These are phyloP conservation scores for Eryngium alpinum DNA, from an alignment of 140 eudicot genomes.

Conservation along the genomic window DNA sequence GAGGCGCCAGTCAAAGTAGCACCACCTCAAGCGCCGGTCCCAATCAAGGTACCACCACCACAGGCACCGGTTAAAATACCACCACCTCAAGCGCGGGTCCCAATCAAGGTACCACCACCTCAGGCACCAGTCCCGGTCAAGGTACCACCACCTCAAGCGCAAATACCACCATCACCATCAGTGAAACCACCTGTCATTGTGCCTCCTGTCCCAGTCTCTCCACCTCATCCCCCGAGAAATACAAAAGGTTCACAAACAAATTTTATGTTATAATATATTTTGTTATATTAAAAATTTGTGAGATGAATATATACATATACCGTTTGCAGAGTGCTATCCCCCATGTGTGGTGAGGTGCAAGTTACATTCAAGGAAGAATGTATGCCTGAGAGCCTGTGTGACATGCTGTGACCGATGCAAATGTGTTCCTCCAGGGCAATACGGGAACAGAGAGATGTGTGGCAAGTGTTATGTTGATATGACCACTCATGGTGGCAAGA, in stretches of 20 bases:
- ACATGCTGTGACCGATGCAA: conserved; percentile 87
- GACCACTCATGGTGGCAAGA: conserved; percentile 76
- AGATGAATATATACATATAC: too few relatives aligned
- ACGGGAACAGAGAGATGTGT: conserved; percentile 64
- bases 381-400: conserved; percentile 75
- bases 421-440: conserved; percentile 90
- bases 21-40: background rate
- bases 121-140: background rate
- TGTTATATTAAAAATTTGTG: too few relatives aligned
- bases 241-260: background rate
- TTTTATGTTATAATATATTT: too few relatives aligned
- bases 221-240: conserved; percentile 6
- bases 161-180: background rate
- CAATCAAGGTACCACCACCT: conserved; percentile 21
- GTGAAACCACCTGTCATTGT: background rate
- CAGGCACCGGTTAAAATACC: background rate
- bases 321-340: conserved; percentile 75
- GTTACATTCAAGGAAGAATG: conserved; percentile 53
- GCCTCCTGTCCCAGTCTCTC: background rate
- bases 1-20: conserved; percentile 17
- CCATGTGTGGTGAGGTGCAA: conserved; percentile 60
- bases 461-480: conserved; percentile 63
- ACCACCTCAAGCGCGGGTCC: background rate
- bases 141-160: background rate
- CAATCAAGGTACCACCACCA: background rate